These are phyloP conservation scores for Castanea crenata DNA, from an alignment of 306 rosid genomes.

Conservation along the genomic window DNA sequence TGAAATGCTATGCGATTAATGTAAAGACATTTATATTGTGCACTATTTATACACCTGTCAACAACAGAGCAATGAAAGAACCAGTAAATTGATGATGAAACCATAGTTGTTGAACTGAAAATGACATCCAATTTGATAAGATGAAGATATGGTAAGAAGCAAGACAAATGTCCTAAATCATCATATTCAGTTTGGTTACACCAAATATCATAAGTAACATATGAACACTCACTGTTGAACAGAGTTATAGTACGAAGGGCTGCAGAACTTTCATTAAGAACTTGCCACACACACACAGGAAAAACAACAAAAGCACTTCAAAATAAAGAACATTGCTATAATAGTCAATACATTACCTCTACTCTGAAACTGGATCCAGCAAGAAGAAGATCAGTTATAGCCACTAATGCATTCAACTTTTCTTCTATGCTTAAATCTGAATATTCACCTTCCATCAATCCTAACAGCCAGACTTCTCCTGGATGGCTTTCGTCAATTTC, in stretches of 20 bases:
- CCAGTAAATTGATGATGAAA: neutral
- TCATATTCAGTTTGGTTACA: neutral
- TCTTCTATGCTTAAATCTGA: conserved; percentile 86
- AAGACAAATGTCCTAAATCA: neutral
- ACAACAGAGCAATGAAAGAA: neutral
- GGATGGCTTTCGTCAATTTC: conserved; percentile 95
- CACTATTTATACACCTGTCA: neutral
- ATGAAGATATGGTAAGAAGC: neutral
- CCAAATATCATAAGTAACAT: neutral
- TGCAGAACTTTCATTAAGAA: too few species aligned
- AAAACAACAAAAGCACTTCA: too few species aligned
- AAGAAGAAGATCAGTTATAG: conserved; percentile 81
- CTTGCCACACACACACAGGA: too few species aligned
- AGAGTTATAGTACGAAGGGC: neutral
- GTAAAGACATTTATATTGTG: neutral
- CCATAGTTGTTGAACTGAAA: neutral
- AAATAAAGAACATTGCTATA: neutral
- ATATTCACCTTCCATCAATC: conserved; percentile 91
- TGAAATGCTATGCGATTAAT: neutral
- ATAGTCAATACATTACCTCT: conserved; percentile 54
- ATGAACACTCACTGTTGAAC: neutral
- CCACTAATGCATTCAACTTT: conserved; percentile 75
- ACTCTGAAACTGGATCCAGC: conserved; percentile 70
- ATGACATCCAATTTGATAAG: neutral
- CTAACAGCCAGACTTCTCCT: conserved; percentile 91